These are phyloP conservation scores for Monilinia fructicola DNA, from an alignment of 2,329 filamentous ascomycete species.

Conservation along the genomic window DNA sequence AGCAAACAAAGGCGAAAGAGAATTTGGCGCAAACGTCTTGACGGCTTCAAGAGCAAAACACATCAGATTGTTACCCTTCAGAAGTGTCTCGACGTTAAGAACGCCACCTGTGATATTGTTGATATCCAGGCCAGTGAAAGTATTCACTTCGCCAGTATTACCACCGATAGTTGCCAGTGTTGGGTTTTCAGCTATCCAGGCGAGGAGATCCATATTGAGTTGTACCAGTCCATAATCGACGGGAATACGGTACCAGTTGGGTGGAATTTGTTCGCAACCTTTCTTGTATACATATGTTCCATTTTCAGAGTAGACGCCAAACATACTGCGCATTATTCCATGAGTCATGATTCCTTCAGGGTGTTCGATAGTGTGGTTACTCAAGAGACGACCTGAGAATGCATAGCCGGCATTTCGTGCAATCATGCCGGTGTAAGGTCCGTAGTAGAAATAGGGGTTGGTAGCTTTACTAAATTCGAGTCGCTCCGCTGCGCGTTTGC, in stretches of 20 bases:
- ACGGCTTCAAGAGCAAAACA: slow-evolving; percentile 47
- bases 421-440: slow-evolving; percentile 35
- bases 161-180: slow-evolving; percentile 2
- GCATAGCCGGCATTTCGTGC: slow-evolving; percentile 33
- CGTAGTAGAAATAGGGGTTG: slow-evolving; percentile 40
- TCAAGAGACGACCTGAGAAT: neutral
- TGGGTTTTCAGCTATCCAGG: too few relatives aligned
- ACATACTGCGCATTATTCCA: neutral
- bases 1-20: neutral
- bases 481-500: neutral
- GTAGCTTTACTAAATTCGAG: slow-evolving; percentile 34
- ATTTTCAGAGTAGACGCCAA: slow-evolving; percentile 1
- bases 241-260: slow-evolving; percentile 4
- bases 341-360: neutral
- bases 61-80: slow-evolving; percentile 49
- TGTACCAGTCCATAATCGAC: neutral
- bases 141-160: slow-evolving; percentile 40
- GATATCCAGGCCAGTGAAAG: slow-evolving; percentile 49
- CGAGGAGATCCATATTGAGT: too few relatives aligned
- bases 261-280: slow-evolving; percentile 12
- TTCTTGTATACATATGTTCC: slow-evolving; percentile 2
- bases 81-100: slow-evolving; percentile 45
- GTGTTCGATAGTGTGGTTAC: neutral
- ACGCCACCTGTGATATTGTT: slow-evolving; percentile 47
- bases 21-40: slow-evolving; percentile 38